Base-by-base conservation (phyloP, 768 basidiomycete genomes). In the Exsudoporus frostii region DNA sequence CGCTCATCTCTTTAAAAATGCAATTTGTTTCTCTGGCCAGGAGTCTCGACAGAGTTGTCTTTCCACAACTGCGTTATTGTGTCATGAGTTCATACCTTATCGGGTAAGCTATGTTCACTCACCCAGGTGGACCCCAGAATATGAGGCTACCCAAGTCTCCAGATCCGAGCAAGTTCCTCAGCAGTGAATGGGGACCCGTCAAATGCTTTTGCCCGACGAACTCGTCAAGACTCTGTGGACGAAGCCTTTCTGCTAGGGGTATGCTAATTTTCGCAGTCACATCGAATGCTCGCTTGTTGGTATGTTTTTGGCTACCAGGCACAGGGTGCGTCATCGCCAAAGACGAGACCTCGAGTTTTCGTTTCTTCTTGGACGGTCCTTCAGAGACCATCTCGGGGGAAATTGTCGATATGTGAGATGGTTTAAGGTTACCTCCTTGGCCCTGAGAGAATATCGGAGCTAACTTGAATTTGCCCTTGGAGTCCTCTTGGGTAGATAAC, bases 91-190 rank as follows among this genome's bases (percentile, higher is more conserved):
- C n/a, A 38, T 43, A 30, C 7, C 19, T 15, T 29, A 39, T 38
- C 8, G 13, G 19, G 19, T 9, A 30, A 43, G 3, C 13, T 9
- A 45, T n/a, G 22, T 5, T 27, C 22, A 47, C 65, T 47, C 36
- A 81, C 83, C 86, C 88, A 1, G 86, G 86, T 15, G 87, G 87
- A 1, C 87, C 87, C 87, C 88, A 90, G 34, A 88, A 73, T 50
- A 88, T 80, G 45, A 85, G 71, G 55, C 83, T 85, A 10, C 85
- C 85, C 45, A 76, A 67, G 20, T 71, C 73, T n/a, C 80, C 78
- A 27, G 64, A 67, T n/a, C 76, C 73, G 14, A 88, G 67, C 45
- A 81, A 64, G 34, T 72, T 75, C 55, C 80, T 73, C 33, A 92
- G 74, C 30, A 85, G 65, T 6, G 82, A 82, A n/a, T 79, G 74